Evolutionary conservation across 2,329 filamentous ascomycete species (phyloP).

Genomic region (Apiospora rasikravindrae): DNA sequence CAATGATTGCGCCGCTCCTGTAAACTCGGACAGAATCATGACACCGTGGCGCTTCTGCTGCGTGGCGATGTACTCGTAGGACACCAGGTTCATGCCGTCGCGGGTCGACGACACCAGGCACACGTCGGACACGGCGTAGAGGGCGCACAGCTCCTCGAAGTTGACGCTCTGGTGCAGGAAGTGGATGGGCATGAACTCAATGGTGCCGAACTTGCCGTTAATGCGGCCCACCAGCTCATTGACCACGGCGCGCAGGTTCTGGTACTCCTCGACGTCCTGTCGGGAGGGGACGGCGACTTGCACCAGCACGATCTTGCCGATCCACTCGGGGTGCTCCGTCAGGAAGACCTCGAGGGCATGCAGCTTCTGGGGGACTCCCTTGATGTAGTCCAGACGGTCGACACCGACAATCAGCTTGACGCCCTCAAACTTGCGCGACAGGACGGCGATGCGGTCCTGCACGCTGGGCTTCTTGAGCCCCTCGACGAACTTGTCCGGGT

Average conservation of each 20-base stretch:
- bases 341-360: conserved; percentile 97
- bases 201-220: conserved; percentile 94
- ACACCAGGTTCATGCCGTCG: conserved; percentile 98
- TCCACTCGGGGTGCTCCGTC: conserved; percentile 96
- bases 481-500: conserved; percentile 94
- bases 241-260: conserved; percentile 91
- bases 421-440: conserved; percentile 91
- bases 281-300: conserved; percentile 95
- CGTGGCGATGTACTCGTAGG: conserved; percentile 96
- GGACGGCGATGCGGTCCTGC: conserved; percentile 81
- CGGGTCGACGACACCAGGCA: conserved; percentile 94
- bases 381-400: conserved; percentile 97
- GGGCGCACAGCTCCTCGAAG: conserved; percentile 91
- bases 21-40: conserved; percentile 96
- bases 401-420: conserved; percentile 97
- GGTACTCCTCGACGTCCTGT: conserved; percentile 97
- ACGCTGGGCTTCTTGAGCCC: conserved; percentile 85
- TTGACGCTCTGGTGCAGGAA: conserved; percentile 96
- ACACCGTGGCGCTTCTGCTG: conserved; percentile 90
- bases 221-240: conserved; percentile 97
- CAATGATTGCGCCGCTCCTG: conserved; percentile 90
- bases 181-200: conserved; percentile 99
- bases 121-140: conserved; percentile 91
- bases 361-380: conserved; percentile 96
- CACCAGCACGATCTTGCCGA: conserved; percentile 94